Evolutionary conservation across 352 stramenopile genomes (phyloP).

Genomic region (Thalassiosira livingstoniorum): DNA sequence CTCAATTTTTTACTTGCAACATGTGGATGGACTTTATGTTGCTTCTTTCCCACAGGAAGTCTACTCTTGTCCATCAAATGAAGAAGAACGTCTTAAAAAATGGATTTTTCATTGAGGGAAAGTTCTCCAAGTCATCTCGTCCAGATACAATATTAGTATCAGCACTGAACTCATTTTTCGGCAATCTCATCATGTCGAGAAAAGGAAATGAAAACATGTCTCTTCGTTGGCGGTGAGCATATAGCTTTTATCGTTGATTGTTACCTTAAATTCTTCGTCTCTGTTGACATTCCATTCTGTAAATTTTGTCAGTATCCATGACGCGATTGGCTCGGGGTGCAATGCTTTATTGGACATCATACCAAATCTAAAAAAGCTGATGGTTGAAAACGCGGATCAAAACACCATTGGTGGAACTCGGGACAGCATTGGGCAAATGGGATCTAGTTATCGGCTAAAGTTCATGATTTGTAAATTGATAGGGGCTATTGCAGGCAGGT

Average conservation of each 20-base stretch:
- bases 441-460: neutral
- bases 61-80: conserved; percentile 49
- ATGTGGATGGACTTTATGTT: too few species aligned
- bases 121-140: conserved; percentile 37
- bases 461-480: neutral
- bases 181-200: conserved; percentile 13
- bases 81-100: conserved; percentile 28
- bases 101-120: conserved; percentile 53
- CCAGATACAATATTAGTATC: conserved; percentile 36
- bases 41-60: too few species aligned
- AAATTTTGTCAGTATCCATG: too few species aligned
- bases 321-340: conserved; percentile 35
- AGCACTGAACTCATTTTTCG: conserved; percentile 54
- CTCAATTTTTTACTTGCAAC: too few species aligned
- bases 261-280: too few species aligned
- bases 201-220: conserved; percentile 13
- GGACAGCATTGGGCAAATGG: neutral
- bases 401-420: neutral
- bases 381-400: neutral
- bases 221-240: conserved; percentile 39
- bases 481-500: neutral
- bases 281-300: too few species aligned
- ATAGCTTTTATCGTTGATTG: neutral
- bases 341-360: conserved; percentile 32
- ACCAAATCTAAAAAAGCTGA: conserved; percentile 43